Evolutionary conservation across 2,329 filamentous ascomycete species (phyloP).

Genomic region (Aureobasidium subglaciale): DNA sequence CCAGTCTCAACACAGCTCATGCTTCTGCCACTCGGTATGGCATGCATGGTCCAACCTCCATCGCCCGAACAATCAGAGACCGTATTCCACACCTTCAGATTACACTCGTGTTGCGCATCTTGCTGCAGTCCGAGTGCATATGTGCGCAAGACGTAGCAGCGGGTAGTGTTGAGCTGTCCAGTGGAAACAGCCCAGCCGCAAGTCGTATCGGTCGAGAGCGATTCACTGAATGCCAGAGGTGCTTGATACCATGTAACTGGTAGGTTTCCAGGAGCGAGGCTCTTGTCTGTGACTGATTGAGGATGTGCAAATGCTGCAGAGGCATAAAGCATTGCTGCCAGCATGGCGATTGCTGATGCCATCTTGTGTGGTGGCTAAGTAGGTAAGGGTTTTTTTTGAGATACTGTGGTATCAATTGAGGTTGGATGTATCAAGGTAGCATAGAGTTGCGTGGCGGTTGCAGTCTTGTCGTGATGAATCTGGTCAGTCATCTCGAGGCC

Average conservation of each 20-base stretch:
- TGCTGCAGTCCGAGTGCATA: conserved; percentile 20
- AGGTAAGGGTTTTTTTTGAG: background rate
- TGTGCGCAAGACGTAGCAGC: conserved; percentile 18
- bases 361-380: background rate
- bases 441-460: too few relatives aligned
- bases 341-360: background rate
- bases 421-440: too few relatives aligned
- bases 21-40: conserved; percentile 10
- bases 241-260: conserved; percentile 16
- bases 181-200: conserved; percentile 18
- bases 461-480: too few relatives aligned
- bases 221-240: conserved; percentile 7
- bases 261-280: background rate
- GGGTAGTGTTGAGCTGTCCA: conserved; percentile 15
- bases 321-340: background rate
- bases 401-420: too few relatives aligned
- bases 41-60: conserved; percentile 9
- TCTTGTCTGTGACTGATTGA: background rate
- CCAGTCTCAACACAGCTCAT: conserved; percentile 19
- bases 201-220: conserved; percentile 4
- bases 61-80: conserved; percentile 19
- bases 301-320: background rate
- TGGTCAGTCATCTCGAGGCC: background rate
- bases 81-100: conserved; percentile 17
- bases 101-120: conserved; percentile 19